Base-by-base conservation (phyloP, 169 alveolate species). In the Plasmodium cynomolgi region DNA sequence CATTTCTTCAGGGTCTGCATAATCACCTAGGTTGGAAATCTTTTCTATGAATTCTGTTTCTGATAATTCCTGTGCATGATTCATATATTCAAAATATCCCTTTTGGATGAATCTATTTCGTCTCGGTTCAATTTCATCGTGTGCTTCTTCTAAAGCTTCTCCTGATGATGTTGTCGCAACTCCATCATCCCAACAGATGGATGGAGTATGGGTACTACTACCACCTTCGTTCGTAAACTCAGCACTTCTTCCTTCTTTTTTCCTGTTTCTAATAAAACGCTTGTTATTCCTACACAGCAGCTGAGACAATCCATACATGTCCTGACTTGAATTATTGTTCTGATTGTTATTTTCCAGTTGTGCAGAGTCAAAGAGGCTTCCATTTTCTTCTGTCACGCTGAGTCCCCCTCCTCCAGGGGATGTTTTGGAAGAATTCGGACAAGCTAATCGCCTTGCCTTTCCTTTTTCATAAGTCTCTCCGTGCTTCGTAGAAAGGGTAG, bases 1-100 rank as follows among this genome's bases (percentile, higher is more conserved):
- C 90, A 82, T 82, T 29, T 82, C 90, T 3, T 54, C 33, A 33
- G 34, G 33, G 50, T 56, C 50, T 33, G 26, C 80, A 82, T 82
- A 82, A 26, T 56, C 47, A 54, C 79, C 73, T 56, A 82, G 37
- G 68, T 56, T 82, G 7, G 62, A 50, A 17, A 82, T 82, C 9
- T 29, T 54, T 31, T 82, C 58, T n/a, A 20, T 39, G 23, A 82
- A 50, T 50, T 82, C 77, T 4, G 39, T 29, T 44, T 82, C 90
- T 5, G 54, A 54, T 31, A 82, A 56, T 6, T 54, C 80, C 0
- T 13, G 37, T 15, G 23, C 2, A 50, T 11, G 23, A 20, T 54
- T 11, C 11, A 23, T 41, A 15, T 54, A 5, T 33, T 54, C 72
- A 54, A 62, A 62, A 23, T 23, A 62, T 62, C 75, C 75, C 75